A percentile compares a stretch with the other conserved stretches of the same genome.
Conservation (phyloP, 306 rosid genomes). For the Prunus mongolica region DNA sequence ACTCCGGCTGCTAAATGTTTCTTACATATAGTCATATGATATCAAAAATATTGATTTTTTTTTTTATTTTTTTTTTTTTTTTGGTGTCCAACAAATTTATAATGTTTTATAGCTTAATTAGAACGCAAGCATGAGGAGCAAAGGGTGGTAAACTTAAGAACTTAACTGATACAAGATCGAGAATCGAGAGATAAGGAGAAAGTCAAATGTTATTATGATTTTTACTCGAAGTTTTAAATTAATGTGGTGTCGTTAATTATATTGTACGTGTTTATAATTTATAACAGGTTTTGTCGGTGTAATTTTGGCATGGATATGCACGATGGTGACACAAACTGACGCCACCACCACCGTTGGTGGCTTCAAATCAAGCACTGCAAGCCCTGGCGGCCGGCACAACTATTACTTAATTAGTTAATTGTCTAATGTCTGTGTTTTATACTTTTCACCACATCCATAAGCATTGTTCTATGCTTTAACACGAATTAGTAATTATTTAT, state of each 20-base stretch:
- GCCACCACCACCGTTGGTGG: conserved; percentile 17
- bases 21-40: too few species aligned
- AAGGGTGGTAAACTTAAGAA: conserved; percentile 8
- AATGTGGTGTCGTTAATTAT: not conserved
- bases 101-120: not conserved
- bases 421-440: not conserved
- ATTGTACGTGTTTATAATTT: not conserved
- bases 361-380: not conserved
- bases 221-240: conserved; percentile 8
- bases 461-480: not conserved
- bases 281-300: conserved; percentile 8
- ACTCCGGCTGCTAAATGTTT: too few species aligned
- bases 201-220: conserved; percentile 18
- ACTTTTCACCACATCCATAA: not conserved
- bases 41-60: too few species aligned
- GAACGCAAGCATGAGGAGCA: conserved; percentile 4
- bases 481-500: not conserved
- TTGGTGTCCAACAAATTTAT: too few species aligned
- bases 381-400: not conserved
- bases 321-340: conserved; percentile 10
- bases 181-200: conserved; percentile 6
- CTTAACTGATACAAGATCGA: not conserved
- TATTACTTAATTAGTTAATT: not conserved
- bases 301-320: conserved; percentile 1
- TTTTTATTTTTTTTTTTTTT: too few species aligned